Evolutionary conservation across 2,329 filamentous ascomycete species (phyloP).

Genomic region (Paracorniculantispora psalliotae): DNA sequence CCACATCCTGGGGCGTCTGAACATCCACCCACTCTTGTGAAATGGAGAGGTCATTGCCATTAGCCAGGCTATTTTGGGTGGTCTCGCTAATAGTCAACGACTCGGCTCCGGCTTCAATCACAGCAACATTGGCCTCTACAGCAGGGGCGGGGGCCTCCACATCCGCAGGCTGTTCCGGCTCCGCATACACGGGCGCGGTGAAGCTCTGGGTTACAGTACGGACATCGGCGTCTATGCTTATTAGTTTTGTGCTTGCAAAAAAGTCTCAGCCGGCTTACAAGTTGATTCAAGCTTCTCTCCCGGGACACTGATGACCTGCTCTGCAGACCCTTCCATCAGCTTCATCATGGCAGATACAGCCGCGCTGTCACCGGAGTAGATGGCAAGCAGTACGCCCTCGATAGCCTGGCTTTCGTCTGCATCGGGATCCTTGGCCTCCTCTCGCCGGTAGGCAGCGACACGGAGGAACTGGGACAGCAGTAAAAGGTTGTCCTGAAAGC

Average conservation of each 20-base stretch:
- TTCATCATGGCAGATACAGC: slow-evolving; percentile 73
- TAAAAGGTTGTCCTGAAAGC: slow-evolving; percentile 60
- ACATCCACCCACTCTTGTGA: slow-evolving; percentile 67
- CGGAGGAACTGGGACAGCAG: slow-evolving; percentile 75
- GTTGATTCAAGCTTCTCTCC: slow-evolving; percentile 63
- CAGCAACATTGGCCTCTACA: slow-evolving; percentile 29
- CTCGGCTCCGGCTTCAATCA: slow-evolving; percentile 26
- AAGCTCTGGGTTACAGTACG: slow-evolving; percentile 49
- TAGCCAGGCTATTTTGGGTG: slow-evolving; percentile 47
- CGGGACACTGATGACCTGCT: slow-evolving; percentile 59
- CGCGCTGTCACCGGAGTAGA: slow-evolving; percentile 72
- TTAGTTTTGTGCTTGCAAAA: neutral
- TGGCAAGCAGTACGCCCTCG: slow-evolving; percentile 71
- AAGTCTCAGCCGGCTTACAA: slow-evolving; percentile 49
- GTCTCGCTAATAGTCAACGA: neutral
- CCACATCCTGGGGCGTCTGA: slow-evolving; percentile 65
- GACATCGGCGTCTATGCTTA: slow-evolving; percentile 29
- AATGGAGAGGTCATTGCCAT: slow-evolving; percentile 37
- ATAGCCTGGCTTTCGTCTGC: slow-evolving; percentile 74
- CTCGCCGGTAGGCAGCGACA: slow-evolving; percentile 69
- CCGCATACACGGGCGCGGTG: slow-evolving; percentile 36
- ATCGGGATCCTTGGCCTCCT: slow-evolving; percentile 60
- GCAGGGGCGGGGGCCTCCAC: slow-evolving; percentile 52
- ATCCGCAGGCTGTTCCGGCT: slow-evolving; percentile 29
- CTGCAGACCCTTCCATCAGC: slow-evolving; percentile 67